Percentiles rank a stretch among this genome's conserved stretches.
Evolutionary conservation across 2,329 filamentous ascomycete genomes (phyloP).

Genomic region (Diaporthe amygdali): DNA sequence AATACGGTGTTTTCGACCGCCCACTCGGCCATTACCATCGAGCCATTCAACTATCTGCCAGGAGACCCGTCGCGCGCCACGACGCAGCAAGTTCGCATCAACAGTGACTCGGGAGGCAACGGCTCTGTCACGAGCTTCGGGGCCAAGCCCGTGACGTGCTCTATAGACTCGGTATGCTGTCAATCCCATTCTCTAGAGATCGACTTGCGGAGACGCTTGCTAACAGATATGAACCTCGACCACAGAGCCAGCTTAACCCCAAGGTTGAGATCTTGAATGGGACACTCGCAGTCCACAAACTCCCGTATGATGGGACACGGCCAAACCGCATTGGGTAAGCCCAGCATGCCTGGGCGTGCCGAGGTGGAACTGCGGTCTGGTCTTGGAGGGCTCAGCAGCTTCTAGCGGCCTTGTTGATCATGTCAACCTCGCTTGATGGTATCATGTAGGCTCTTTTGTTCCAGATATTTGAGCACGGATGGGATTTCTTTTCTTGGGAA

Average conservation of each 20-base stretch:
- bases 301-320: neutral
- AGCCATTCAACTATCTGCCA: neutral
- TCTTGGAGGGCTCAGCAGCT: neutral
- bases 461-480: neutral
- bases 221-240: neutral
- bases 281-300: neutral
- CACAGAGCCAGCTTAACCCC: neutral
- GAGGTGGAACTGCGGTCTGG: too few species aligned
- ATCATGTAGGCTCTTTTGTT: neutral
- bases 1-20: neutral
- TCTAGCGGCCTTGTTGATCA: too few species aligned
- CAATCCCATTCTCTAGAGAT: rapidly evolving
- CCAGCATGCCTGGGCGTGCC: neutral
- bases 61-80: neutral
- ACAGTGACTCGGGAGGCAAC: neutral
- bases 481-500: neutral
- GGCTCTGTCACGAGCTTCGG: neutral
- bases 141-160: neutral
- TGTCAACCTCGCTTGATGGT: neutral
- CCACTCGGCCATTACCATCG: neutral
- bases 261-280: neutral
- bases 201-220: neutral
- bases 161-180: neutral
- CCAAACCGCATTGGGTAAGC: neutral
- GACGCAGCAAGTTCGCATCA: neutral